These are phyloP conservation scores for Colletotrichum euphorbiae DNA, from an alignment of 2,329 filamentous ascomycete species.

Conservation along the genomic window DNA sequence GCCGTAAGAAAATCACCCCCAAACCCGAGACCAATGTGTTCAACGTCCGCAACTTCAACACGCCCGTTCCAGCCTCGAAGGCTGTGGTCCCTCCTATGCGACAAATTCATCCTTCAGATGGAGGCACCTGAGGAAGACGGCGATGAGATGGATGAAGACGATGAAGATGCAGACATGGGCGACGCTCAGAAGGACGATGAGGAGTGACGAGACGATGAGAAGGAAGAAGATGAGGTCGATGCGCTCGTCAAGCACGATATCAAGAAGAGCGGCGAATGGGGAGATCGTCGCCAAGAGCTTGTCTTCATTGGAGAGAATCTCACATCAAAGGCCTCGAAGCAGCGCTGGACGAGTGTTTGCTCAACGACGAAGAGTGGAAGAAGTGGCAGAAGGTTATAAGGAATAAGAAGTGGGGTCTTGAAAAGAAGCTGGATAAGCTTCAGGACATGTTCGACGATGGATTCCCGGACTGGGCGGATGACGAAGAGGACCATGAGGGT, in stretches of 20 bases:
- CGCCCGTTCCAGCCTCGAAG: slow-evolving; percentile 64
- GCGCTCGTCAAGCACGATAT: slow-evolving; percentile 63
- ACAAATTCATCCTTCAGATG: slow-evolving; percentile 64
- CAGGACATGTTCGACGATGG: slow-evolving; percentile 68
- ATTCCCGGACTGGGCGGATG: slow-evolving; percentile 66
- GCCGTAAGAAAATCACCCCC: slow-evolving; percentile 66
- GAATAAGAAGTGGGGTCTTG: slow-evolving; percentile 48
- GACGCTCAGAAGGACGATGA: slow-evolving; percentile 42
- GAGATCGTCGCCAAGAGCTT: slow-evolving; percentile 76
- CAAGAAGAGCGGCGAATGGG: slow-evolving; percentile 70
- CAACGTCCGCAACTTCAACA: slow-evolving; percentile 75
- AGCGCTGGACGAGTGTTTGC: slow-evolving; percentile 69
- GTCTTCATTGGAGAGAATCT: slow-evolving; percentile 79
- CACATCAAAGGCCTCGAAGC: slow-evolving; percentile 61
- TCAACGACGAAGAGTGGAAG: slow-evolving; percentile 69
- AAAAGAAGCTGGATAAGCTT: slow-evolving; percentile 59
- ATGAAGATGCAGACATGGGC: slow-evolving; percentile 47
- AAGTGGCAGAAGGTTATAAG: slow-evolving; percentile 66
- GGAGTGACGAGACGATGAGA: slow-evolving; percentile 47
- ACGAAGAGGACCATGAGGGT: slow-evolving; percentile 49
- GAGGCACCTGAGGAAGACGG: slow-evolving; percentile 53
- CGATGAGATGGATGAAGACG: slow-evolving; percentile 41
- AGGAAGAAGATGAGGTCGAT: slow-evolving; percentile 52
- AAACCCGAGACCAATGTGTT: slow-evolving; percentile 81
- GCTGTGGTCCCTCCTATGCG: slow-evolving; percentile 58